Evolutionary conservation across 2,329 filamentous ascomycete species (phyloP).

Genomic region (Nothophoma quercina): DNA sequence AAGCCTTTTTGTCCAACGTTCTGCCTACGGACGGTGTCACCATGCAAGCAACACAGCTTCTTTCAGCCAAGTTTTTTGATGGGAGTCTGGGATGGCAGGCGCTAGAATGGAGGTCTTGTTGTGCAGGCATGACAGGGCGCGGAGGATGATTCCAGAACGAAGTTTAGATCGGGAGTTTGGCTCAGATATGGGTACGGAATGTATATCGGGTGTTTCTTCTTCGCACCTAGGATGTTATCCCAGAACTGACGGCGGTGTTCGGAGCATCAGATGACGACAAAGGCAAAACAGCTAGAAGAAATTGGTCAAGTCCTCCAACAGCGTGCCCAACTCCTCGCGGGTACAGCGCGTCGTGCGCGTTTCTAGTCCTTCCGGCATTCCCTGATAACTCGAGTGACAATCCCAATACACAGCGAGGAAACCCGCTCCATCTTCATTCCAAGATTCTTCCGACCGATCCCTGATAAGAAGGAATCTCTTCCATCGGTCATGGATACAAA

Average conservation of each 20-base stretch:
- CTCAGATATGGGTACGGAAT: not conserved
- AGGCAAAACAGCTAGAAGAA: conserved; percentile 8
- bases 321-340: conserved; percentile 9
- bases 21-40: no score
- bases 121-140: not conserved
- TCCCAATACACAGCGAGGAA: conserved; percentile 24
- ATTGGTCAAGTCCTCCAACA: conserved; percentile 11
- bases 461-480: conserved; percentile 16
- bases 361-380: conserved; percentile 5
- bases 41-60: no score
- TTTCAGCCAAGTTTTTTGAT: no score
- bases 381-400: not conserved
- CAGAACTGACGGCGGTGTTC: not conserved
- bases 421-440: conserved; percentile 16
- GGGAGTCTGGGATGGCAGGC: not conserved
- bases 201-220: not conserved
- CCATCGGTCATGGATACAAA: conserved; percentile 9
- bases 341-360: conserved; percentile 13
- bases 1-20: no score
- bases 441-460: conserved; percentile 13
- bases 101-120: not conserved
- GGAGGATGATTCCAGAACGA: not conserved
- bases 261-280: not conserved
- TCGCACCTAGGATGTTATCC: no score
- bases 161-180: not conserved